These are phyloP conservation scores for Globisporangium cylindrosporum DNA, from an alignment of 352 stramenopile species.

Conservation along the genomic window DNA sequence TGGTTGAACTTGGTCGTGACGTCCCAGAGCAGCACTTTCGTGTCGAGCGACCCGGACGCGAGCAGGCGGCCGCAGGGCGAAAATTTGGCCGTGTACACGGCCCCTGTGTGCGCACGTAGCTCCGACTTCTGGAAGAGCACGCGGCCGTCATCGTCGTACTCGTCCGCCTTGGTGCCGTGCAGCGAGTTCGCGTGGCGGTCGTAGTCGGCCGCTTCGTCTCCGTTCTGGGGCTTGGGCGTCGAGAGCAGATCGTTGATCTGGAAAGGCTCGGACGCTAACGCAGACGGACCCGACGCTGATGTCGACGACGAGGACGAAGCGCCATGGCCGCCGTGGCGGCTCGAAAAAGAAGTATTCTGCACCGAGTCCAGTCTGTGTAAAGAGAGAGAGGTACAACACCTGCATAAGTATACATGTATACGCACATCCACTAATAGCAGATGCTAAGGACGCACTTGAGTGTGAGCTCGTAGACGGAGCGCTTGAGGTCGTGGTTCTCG, in stretches of 20 bases:
- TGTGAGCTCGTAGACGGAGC: slow-evolving; percentile 88
- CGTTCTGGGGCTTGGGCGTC: slow-evolving; percentile 29
- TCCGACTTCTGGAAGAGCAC: slow-evolving; percentile 83
- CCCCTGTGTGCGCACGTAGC: slow-evolving; percentile 66
- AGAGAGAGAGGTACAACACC: not conserved
- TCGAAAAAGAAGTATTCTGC: slow-evolving; percentile 28
- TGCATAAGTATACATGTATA: not conserved
- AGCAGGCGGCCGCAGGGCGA: slow-evolving; percentile 78
- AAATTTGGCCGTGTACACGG: slow-evolving; percentile 88
- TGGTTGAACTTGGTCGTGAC: slow-evolving; percentile 89
- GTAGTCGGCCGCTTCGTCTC: slow-evolving; percentile 33
- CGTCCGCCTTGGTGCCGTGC: slow-evolving; percentile 48
- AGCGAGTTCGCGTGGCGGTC: slow-evolving; percentile 31
- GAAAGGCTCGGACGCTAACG: slow-evolving; percentile 50
- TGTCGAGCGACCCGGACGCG: slow-evolving; percentile 77
- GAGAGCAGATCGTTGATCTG: slow-evolving; percentile 67
- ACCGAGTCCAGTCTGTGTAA: slow-evolving; percentile 62
- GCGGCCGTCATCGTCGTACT: slow-evolving; percentile 60
- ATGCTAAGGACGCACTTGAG: slow-evolving; percentile 57
- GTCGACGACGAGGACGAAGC: slow-evolving; percentile 11
- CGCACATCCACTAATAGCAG: not conserved
- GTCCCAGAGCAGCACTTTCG: slow-evolving; percentile 83
- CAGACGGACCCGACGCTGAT: slow-evolving; percentile 21
- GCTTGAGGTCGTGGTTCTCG: slow-evolving; percentile 90
- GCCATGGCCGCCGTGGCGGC: slow-evolving; percentile 10